Evolutionary conservation across 1,139 yeast genomes (phyloP).

Genomic region (Diutina ranongensis): DNA sequence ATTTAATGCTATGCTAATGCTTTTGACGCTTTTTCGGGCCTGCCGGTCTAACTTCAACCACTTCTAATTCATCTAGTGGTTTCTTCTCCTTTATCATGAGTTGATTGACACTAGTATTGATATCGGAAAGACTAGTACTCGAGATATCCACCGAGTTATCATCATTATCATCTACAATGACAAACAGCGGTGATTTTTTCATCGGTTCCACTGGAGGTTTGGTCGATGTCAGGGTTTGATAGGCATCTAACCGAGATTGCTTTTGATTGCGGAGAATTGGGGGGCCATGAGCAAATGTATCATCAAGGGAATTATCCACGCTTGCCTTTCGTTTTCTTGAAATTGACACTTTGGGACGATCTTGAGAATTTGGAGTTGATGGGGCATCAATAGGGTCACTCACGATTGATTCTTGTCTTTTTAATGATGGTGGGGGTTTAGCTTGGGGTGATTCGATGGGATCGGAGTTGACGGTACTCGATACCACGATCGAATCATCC

Average conservation of each 20-base stretch:
- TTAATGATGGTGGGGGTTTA: neutral
- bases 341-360: neutral
- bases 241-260: no score
- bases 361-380: neutral
- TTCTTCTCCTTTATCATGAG: neutral
- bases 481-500: neutral
- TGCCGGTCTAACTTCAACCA: neutral
- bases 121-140: neutral
- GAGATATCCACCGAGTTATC: neutral
- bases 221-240: neutral
- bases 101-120: neutral
- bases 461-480: neutral
- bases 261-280: neutral
- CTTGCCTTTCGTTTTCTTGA: neutral
- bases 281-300: neutral
- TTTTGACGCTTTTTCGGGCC: neutral
- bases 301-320: neutral
- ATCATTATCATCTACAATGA: neutral
- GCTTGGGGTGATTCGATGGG: neutral
- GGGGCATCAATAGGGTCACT: neutral
- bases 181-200: neutral
- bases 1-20: neutral
- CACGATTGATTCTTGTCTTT: neutral
- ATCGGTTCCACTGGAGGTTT: no score
- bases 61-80: neutral